Conservation (phyloP, 208 protist genomes). For the Acanthamoeba sp. region DNA sequence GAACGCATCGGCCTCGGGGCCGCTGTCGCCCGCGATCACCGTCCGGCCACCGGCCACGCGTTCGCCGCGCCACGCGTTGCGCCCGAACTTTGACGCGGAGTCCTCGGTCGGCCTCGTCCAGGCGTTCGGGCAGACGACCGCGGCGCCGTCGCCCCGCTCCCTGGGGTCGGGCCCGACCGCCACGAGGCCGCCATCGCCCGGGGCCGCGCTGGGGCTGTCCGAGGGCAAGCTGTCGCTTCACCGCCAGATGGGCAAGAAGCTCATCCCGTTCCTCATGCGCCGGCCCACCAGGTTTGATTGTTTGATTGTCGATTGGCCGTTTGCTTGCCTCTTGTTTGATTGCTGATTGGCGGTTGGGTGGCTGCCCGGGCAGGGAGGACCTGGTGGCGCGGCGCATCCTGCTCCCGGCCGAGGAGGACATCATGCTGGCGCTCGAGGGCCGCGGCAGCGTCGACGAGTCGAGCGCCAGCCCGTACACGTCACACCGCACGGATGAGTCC, state of each 20-base stretch:
- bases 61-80: background rate
- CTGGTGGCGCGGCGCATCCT: conserved; percentile 36
- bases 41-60: background rate
- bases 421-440: background rate
- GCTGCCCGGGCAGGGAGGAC: background rate
- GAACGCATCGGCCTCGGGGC: background rate
- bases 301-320: no score
- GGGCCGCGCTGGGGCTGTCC: background rate
- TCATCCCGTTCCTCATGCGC: conserved; percentile 59
- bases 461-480: background rate
- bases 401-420: conserved; percentile 29
- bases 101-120: background rate
- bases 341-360: background rate
- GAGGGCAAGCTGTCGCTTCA: conserved; percentile 13
- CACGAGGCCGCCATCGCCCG: background rate
- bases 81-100: background rate
- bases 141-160: background rate
- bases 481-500: background rate
- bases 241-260: conserved; percentile 41
- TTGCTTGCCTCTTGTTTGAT: background rate
- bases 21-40: background rate
- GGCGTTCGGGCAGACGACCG: background rate
- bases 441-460: background rate
- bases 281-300: conserved; percentile 47
- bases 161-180: background rate